These are phyloP conservation scores for Trametopsis cervina DNA, from an alignment of 768 basidiomycete species.

Conservation along the genomic window DNA sequence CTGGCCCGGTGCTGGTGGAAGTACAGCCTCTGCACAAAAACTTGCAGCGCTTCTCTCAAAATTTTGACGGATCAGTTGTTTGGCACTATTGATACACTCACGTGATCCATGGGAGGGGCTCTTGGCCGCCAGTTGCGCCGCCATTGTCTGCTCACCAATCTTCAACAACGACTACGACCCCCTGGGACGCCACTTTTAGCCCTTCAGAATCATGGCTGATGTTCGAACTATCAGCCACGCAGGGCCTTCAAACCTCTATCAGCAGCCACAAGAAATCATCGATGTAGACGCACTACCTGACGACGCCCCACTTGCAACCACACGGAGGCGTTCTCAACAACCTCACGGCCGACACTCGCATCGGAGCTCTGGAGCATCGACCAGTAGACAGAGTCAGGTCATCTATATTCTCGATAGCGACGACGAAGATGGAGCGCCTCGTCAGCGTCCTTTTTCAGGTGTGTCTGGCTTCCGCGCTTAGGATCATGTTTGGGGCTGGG, in stretches of 20 bases:
- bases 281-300: slow-evolving; percentile 38
- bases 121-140: not conserved
- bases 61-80: not conserved
- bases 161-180: not conserved
- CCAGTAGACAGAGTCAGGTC: slow-evolving; percentile 15
- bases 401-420: slow-evolving; percentile 35
- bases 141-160: not conserved
- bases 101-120: not conserved
- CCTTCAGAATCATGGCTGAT: not conserved
- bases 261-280: slow-evolving; percentile 29
- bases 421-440: slow-evolving; percentile 24
- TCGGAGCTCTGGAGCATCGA: slow-evolving; percentile 3
- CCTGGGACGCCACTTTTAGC: not conserved
- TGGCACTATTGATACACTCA: not conserved
- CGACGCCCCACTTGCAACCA: slow-evolving; percentile 16
- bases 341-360: not conserved
- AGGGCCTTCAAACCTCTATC: not conserved
- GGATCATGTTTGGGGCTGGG: too few relatives aligned
- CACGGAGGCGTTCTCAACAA: slow-evolving; percentile 16
- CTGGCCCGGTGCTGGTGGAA: too few relatives aligned
- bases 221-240: not conserved
- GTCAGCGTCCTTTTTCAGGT: slow-evolving; percentile 14
- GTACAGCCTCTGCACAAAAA: too few relatives aligned
- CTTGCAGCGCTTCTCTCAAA: too few relatives aligned
- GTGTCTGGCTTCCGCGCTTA: slow-evolving; percentile 1